Conservation (phyloP, 768 basidiomycete species). For the Gautieria morchelliformis region DNA sequence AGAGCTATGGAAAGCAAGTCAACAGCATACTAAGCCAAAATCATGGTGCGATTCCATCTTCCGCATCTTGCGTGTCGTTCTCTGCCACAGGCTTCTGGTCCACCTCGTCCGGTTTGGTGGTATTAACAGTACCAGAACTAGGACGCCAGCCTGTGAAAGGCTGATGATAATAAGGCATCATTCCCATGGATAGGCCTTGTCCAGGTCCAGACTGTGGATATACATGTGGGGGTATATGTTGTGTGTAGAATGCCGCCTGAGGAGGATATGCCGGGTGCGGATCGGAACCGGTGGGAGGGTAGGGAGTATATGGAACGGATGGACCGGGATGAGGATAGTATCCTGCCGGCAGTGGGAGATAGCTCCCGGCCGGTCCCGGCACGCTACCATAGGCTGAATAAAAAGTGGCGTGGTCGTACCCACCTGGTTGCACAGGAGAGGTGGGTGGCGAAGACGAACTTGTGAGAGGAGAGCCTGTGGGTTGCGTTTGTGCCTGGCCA, state of each 20-base stretch:
- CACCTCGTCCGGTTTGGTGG: not conserved
- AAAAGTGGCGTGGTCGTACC: not conserved
- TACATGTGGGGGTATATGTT: not conserved
- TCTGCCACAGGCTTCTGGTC: not conserved
- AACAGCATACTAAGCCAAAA: not conserved
- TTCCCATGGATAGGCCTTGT: not conserved
- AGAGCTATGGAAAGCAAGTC: too few relatives aligned
- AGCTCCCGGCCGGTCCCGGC: not conserved
- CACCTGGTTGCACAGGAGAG: not conserved
- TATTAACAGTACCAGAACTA: not conserved
- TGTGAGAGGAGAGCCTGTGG: not conserved
- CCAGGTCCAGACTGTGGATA: not conserved
- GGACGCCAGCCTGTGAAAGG: not conserved
- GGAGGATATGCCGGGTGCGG: not conserved
- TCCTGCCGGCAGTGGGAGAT: not conserved
- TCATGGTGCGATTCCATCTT: not conserved
- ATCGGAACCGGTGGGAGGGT: not conserved
- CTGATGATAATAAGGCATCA: slow-evolving; percentile 5
- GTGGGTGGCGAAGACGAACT: not conserved
- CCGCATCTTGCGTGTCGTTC: not conserved
- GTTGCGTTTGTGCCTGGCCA: not conserved
- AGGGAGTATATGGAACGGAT: not conserved
- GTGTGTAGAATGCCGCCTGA: not conserved
- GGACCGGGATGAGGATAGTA: not conserved
- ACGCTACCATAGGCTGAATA: not conserved